Percentiles rank a stretch among this genome's conserved stretches.
Evolutionary conservation across 768 basidiomycete species (phyloP).

Genomic region (Pleurotus pulmonarius): DNA sequence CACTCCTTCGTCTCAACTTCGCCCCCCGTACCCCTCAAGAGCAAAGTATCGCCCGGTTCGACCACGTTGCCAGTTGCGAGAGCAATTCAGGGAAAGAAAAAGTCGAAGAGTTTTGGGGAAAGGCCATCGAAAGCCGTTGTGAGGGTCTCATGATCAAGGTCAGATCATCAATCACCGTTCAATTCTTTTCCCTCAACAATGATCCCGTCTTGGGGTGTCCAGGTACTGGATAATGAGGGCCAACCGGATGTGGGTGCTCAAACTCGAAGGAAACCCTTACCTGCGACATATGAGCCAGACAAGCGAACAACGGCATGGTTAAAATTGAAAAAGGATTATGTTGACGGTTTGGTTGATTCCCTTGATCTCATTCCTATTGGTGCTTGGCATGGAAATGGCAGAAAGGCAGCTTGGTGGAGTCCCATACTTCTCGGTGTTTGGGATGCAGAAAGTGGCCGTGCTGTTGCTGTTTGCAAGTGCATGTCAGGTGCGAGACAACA

Average conservation of each 20-base stretch:
- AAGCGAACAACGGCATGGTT: constrained; percentile 86
- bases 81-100: constrained; percentile 57
- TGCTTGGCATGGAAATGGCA: constrained; percentile 88
- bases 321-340: constrained; percentile 92
- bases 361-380: constrained; percentile 70
- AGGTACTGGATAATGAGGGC: constrained; percentile 65
- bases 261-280: constrained; percentile 61
- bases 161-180: not conserved
- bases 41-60: constrained; percentile 52
- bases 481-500: constrained; percentile 57
- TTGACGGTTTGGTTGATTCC: constrained; percentile 72
- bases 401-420: constrained; percentile 91
- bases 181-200: not conserved
- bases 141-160: constrained; percentile 97
- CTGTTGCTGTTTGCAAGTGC: constrained; percentile 86
- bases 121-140: constrained; percentile 70
- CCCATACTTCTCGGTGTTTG: constrained; percentile 80
- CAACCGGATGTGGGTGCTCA: constrained; percentile 30
- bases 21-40: constrained; percentile 44
- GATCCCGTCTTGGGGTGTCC: not conserved
- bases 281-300: constrained; percentile 88
- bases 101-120: constrained; percentile 74
- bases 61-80: constrained; percentile 71
- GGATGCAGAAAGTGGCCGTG: constrained; percentile 55
- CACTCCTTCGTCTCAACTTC: constrained; percentile 61